phyloP scores from a whole-genome alignment of 176 grass and related monocot species.

The Eleusine coracana region DNA sequence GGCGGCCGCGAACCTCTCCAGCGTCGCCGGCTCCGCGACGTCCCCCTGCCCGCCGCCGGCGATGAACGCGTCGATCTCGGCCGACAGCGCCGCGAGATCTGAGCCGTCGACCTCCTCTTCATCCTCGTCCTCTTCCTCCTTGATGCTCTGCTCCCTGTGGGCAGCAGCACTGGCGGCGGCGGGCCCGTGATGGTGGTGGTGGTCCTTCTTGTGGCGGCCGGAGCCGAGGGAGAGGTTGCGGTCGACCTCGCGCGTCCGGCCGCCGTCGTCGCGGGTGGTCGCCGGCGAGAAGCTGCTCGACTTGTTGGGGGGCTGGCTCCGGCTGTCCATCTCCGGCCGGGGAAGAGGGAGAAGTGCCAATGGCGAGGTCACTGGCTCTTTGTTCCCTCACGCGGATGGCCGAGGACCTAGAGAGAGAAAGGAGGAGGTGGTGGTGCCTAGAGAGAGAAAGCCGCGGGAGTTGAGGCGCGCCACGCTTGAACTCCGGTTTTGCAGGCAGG shows the following conservation, averaged over 20 bases:
- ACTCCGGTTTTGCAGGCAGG: conserved; percentile 33
- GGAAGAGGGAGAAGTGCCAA: conserved; percentile 16
- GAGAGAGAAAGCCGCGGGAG: conserved; percentile 16
- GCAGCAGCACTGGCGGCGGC: conserved; percentile 4
- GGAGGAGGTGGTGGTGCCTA: neutral
- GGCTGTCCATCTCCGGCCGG: conserved; percentile 48
- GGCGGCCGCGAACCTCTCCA: conserved; percentile 55
- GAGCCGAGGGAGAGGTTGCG: conserved; percentile 82
- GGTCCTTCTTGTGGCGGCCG: conserved; percentile 41
- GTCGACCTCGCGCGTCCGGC: conserved; percentile 59
- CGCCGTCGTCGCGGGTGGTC: conserved; percentile 53
- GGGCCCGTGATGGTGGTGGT: neutral
- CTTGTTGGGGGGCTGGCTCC: conserved; percentile 51
- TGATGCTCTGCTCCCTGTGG: conserved; percentile 56
- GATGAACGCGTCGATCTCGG: conserved; percentile 73
- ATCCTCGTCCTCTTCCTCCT: conserved; percentile 57
- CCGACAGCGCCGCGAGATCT: conserved; percentile 54
- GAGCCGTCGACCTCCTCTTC: conserved; percentile 14
- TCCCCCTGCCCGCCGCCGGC: neutral
- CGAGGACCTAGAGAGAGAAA: neutral
- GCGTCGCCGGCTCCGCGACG: conserved; percentile 30
- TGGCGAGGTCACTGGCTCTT: conserved; percentile 38
- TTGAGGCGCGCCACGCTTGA: conserved; percentile 38
- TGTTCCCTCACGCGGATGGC: conserved; percentile 19
- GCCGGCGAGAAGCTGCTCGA: conserved; percentile 50